These are phyloP conservation scores for Excoecaria agallocha DNA, from an alignment of 345 rosid genomes.

Conservation along the genomic window DNA sequence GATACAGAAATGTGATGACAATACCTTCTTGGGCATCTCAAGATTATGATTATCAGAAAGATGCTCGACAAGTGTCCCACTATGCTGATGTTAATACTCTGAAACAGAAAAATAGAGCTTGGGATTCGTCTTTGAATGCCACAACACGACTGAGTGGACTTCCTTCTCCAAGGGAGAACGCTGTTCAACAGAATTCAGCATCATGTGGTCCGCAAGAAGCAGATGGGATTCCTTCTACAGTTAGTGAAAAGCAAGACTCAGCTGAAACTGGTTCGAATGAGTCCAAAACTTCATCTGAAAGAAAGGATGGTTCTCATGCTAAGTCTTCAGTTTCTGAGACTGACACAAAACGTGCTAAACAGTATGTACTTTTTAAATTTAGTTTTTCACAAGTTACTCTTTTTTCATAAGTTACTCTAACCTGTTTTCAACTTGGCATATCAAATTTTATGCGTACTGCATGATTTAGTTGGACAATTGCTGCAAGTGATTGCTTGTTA, in stretches of 20 bases:
- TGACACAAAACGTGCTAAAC: slow-evolving; percentile 50
- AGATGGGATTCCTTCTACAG: slow-evolving; percentile 41
- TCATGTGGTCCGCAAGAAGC: slow-evolving; percentile 47
- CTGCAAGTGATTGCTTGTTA: background rate
- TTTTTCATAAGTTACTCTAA: background rate
- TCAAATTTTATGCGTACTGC: background rate
- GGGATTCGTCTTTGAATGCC: slow-evolving; percentile 49
- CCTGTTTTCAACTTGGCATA: background rate
- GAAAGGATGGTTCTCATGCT: slow-evolving; percentile 45
- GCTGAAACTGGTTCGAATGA: slow-evolving; percentile 51
- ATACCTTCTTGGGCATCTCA: slow-evolving; percentile 61
- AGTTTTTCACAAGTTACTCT: background rate
- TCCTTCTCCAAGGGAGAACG: slow-evolving; percentile 52
- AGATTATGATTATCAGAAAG: slow-evolving; percentile 57
- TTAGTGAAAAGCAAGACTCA: slow-evolving; percentile 53
- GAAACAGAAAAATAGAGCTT: slow-evolving; percentile 50
- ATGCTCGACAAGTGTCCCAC: slow-evolving; percentile 44
- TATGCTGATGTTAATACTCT: slow-evolving; percentile 44
- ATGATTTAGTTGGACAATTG: background rate
- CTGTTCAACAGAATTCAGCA: slow-evolving; percentile 48
- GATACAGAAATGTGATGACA: slow-evolving; percentile 38
- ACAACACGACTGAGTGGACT: slow-evolving; percentile 41
- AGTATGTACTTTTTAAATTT: slow-evolving; percentile 52
- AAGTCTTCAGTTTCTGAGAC: slow-evolving; percentile 25
- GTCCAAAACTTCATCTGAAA: slow-evolving; percentile 51